Conservation (phyloP, 768 basidiomycete species). For the Xerocomellus amylosporus region DNA sequence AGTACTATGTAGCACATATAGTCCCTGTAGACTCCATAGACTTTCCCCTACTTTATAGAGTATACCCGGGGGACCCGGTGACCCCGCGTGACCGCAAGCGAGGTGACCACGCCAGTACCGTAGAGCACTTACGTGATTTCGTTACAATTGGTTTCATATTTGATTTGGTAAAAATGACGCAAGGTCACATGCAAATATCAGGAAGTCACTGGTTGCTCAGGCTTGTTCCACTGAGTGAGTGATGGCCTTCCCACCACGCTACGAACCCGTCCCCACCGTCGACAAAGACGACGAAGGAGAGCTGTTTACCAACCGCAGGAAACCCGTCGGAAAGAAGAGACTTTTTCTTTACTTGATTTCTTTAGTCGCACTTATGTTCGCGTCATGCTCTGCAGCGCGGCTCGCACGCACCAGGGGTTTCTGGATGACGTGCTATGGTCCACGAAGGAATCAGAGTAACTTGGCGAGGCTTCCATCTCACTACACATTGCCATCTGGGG, state of each 20-base stretch:
- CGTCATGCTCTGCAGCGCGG: conserved; percentile 16
- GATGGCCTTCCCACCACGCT: conserved; percentile 26
- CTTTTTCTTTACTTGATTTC: conserved; percentile 23
- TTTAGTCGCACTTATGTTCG: conserved; percentile 22
- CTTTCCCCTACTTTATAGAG: too few relatives aligned
- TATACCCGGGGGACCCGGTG: too few relatives aligned
- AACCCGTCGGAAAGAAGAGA: conserved; percentile 16
- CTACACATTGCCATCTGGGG: conserved; percentile 62
- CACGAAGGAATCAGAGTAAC: conserved; percentile 21
- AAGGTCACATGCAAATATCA: neutral
- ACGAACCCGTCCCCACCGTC: conserved; percentile 24
- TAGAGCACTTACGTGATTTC: too few relatives aligned
- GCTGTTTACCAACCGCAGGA: neutral
- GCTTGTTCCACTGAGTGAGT: neutral
- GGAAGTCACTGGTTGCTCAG: neutral
- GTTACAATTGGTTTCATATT: neutral
- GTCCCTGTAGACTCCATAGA: too few relatives aligned
- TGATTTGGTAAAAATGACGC: neutral
- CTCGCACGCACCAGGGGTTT: conserved; percentile 21
- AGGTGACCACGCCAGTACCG: too few relatives aligned
- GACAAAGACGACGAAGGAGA: conserved; percentile 14
- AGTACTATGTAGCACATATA: too few relatives aligned
- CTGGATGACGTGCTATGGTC: conserved; percentile 17
- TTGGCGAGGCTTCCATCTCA: conserved; percentile 40
- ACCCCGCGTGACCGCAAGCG: too few relatives aligned